Base-by-base conservation (phyloP, 495 filamentous ascomycete genomes). In the Penicillium ochrochloron region DNA sequence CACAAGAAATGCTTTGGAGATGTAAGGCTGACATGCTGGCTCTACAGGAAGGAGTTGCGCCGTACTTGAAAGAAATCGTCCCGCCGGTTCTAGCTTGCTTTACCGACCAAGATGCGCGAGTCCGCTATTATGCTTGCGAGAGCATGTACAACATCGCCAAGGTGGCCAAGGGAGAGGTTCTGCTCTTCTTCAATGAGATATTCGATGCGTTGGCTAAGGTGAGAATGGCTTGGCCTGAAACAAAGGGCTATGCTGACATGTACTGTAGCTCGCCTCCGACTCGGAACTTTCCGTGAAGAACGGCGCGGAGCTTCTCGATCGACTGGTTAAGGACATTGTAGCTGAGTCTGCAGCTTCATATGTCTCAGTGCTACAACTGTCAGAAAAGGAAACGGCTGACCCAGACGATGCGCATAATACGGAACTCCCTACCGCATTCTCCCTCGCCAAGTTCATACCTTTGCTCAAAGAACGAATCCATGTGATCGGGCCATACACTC, bases 131-230 rank as follows among this genome's bases (percentile, higher is more conserved):
- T 77, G 96, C 96, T 52, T 99, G 96, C 79, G 96, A 99, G 84
- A 95, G 93, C 78, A 99, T 99, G 96, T 99, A 99, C 76, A 99
- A 99, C 71, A 98, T 99, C 71, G 93, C 96, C 65, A 99, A 99
- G 80, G 95, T 98, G 10, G 95, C 96, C 25, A 99, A 99, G 75
- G 96, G 96, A 50, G 96, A 99, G 74, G 95, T 97, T 34, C 74
- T 98, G 64, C 84, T 93, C 23, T 98, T 96, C 79, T 99, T 97
- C 79, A 98, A 99, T 74, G 89, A 97, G 57, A 94, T 98, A 48
- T 99, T 99, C 72, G 96, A 98, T 78, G 93, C 95, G 12, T 76
- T 99, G 46, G 95, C 93, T 78, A 99, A 97, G 86, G 94, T 97
- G 77, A 65, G 77, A 71, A 37, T 35, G 33, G 11, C 37, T 29